phyloP scores from a whole-genome alignment of 176 grass and related monocot species.

The Pontederia crassipes region DNA sequence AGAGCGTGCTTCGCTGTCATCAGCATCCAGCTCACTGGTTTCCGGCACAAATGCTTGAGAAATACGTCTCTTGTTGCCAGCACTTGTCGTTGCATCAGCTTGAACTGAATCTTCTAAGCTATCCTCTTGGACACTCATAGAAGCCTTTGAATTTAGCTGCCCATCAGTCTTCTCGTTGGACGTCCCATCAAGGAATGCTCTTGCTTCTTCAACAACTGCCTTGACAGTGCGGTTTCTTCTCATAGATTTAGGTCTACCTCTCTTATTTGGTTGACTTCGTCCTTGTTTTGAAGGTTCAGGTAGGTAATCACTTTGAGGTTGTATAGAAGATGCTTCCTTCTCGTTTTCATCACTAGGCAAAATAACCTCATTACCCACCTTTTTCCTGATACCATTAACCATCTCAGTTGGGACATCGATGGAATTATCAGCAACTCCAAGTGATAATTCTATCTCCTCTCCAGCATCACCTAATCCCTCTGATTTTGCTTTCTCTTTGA shows the following conservation, averaged over 20 bases:
- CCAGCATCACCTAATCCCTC: conserved; percentile 30
- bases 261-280: conserved; percentile 14
- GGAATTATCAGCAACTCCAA: conserved; percentile 74
- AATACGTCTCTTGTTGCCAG: conserved; percentile 51
- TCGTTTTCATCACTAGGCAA: conserved; percentile 42
- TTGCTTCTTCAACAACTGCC: conserved; percentile 72
- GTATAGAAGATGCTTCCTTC: conserved; percentile 32
- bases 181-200: conserved; percentile 40
- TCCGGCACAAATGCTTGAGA: conserved; percentile 22
- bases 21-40: conserved; percentile 50
- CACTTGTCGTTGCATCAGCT: conserved; percentile 7
- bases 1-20: conserved; percentile 59
- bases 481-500: conserved; percentile 35
- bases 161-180: conserved; percentile 46
- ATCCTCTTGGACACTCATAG: conserved; percentile 8
- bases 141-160: neutral
- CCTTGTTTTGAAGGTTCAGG: conserved; percentile 51
- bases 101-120: conserved; percentile 27
- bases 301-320: conserved; percentile 23
- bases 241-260: conserved; percentile 36
- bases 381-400: conserved; percentile 23
- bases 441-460: conserved; percentile 52
- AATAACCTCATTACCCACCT: conserved; percentile 27
- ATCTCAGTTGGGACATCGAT: conserved; percentile 35
- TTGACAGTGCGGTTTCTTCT: conserved; percentile 49